Evolutionary conservation across 768 basidiomycete genomes (phyloP).

Genomic region (Auriculariales sp.): DNA sequence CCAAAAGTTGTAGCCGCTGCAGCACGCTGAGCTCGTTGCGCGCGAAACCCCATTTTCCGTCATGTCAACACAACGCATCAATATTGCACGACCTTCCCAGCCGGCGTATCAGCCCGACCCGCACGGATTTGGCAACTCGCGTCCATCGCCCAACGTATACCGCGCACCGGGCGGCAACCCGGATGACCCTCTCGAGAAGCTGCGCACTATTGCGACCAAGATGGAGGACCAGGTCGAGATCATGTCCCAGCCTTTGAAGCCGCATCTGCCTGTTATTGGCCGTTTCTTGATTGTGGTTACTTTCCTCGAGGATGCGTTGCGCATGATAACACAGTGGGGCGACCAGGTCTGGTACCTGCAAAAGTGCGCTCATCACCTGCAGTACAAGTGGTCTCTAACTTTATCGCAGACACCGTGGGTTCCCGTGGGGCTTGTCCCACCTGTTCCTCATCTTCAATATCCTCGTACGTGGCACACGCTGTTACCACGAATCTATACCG

Average conservation of each 20-base stretch:
- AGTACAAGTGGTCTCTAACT: not conserved
- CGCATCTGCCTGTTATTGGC: constrained; percentile 87
- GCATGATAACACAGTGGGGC: constrained; percentile 87
- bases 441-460: constrained; percentile 86
- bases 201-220: constrained; percentile 52
- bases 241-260: constrained; percentile 84
- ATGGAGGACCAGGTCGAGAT: constrained; percentile 89
- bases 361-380: constrained; percentile 40
- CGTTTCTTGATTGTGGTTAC: constrained; percentile 96
- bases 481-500: not conserved
- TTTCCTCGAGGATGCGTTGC: constrained; percentile 90
- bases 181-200: constrained; percentile 58
- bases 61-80: constrained; percentile 35
- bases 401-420: constrained; percentile 67
- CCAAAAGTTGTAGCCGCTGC: no score
- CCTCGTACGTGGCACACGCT: constrained; percentile 42
- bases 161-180: constrained; percentile 61
- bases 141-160: constrained; percentile 47
- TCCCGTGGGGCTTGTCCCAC: constrained; percentile 92
- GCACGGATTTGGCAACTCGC: constrained; percentile 64
- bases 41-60: no score
- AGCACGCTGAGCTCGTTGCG: no score
- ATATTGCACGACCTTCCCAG: constrained; percentile 54
- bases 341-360: constrained; percentile 99
- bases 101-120: constrained; percentile 54